Percentiles rank a stretch among this genome's conserved stretches.
phyloP scores from a whole-genome alignment of 2,329 filamentous ascomycete genomes.

The Graphilbum fragrans region DNA sequence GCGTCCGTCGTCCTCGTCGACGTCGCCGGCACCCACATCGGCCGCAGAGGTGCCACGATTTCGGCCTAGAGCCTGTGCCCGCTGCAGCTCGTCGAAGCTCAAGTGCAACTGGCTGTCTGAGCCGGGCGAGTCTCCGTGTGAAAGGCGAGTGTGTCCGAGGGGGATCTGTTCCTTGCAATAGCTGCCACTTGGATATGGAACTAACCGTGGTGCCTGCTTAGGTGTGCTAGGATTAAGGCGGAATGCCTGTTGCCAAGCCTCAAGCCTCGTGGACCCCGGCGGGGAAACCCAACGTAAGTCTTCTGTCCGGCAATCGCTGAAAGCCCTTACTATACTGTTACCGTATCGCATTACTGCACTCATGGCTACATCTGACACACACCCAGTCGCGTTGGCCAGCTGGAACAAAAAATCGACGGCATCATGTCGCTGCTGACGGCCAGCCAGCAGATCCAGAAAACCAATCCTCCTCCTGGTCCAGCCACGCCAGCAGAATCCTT shows the following conservation, averaged over 20 bases:
- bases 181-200: too few relatives aligned
- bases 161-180: too few relatives aligned
- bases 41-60: conserved; percentile 7
- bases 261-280: conserved; percentile 11
- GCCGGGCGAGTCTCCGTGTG: conserved; percentile 12
- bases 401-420: conserved; percentile 26
- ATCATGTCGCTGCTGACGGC: conserved; percentile 24
- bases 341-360: too few relatives aligned
- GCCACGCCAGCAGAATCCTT: neutral
- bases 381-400: conserved; percentile 21
- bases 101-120: conserved; percentile 13
- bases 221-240: conserved; percentile 10
- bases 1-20: neutral
- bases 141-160: conserved; percentile 5
- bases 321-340: too few relatives aligned
- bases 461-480: conserved; percentile 4
- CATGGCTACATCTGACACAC: neutral
- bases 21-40: neutral
- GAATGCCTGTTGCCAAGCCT: conserved; percentile 12
- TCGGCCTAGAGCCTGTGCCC: conserved; percentile 18
- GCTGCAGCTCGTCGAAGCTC: conserved; percentile 16
- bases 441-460: conserved; percentile 14
- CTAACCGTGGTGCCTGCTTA: neutral
- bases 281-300: conserved; percentile 11
- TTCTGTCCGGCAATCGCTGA: neutral